A percentile compares a stretch with the other conserved stretches of the same genome.
phyloP scores from a whole-genome alignment of 768 basidiomycete genomes.

The Rubroboletus pulcherrimus region DNA sequence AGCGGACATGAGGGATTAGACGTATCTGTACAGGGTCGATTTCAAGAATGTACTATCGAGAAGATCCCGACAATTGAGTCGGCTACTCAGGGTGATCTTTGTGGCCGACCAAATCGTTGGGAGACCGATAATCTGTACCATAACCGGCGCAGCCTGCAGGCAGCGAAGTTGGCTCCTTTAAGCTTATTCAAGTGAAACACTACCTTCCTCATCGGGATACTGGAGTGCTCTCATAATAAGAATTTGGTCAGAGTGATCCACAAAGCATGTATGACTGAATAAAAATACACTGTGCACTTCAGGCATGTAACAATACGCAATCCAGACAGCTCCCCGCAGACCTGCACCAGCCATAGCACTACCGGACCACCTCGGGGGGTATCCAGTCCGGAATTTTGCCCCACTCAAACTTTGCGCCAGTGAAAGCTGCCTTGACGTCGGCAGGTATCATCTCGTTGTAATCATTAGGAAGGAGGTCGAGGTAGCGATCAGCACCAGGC shows the following conservation, averaged over 20 bases:
- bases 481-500: conserved; percentile 53
- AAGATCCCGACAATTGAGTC: conserved; percentile 14
- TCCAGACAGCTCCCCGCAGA: not conserved
- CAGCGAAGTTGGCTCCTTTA: not conserved
- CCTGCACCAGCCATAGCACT: conserved; percentile 8
- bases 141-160: not conserved
- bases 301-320: not conserved
- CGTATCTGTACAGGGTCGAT: conserved; percentile 15
- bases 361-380: conserved; percentile 61
- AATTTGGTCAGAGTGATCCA: not conserved
- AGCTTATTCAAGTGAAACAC: not conserved
- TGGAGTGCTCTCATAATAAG: not conserved
- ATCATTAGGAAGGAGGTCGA: conserved; percentile 50
- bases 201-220: conserved; percentile 18
- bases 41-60: conserved; percentile 6
- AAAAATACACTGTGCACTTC: conserved; percentile 4
- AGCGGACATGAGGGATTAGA: conserved; percentile 17
- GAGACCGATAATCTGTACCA: conserved; percentile 13
- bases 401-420: conserved; percentile 57
- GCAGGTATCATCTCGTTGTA: conserved; percentile 56
- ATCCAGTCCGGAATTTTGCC: conserved; percentile 72
- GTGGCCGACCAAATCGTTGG: conserved; percentile 3
- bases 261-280: not conserved
- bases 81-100: conserved; percentile 4
- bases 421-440: conserved; percentile 50